Evolutionary conservation across 202 grass and related monocot genomes (phyloP), one percentile per base, ranked within the genome.

Genomic region (Elaeis oleifera): DNA sequence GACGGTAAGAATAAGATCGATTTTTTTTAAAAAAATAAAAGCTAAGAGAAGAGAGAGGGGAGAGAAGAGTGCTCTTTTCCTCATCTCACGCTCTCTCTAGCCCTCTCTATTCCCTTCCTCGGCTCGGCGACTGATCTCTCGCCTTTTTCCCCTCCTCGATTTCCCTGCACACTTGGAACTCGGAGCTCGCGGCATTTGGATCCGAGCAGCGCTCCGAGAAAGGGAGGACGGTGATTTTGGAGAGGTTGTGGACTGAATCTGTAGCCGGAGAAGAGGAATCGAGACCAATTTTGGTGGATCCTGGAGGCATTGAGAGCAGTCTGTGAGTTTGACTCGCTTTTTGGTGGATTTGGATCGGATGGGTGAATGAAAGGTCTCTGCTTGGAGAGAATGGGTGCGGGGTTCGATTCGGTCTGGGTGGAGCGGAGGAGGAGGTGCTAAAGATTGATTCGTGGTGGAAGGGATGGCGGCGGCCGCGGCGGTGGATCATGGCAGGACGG

Each of bases 401-500:
- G 18, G 9, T 66, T 54, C 18, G 8, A 50, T 60, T 64, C 23
- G 31, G 31, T 24, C 22, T 51, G 75, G 76, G 50, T 55, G 54
- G 29, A 51, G 39, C 31, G 39, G 56, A 36, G 50, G 53, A 52
- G 49, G 49, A 67, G 75, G 54, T 59, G 32, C 65, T 94, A 80
- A 84, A 32, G 69, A 55, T 73, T 36, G 23, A 27, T 73, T 22
- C 32, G 23, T 18, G 65, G 26, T 51, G 24, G 51, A 9, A 25
- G 51, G 25, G 51, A 54, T 54, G 65, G 9, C 64, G 50, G 65
- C 51, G 51, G 63, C 49, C 1, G 48, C 21, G 9, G 23, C 50
- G 23, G 50, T 23, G 65, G 65, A 68, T 55, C 65, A 55, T 11
- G 65, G 65, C 25, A 68, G 65, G 65, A 51, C 26, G 6, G 65